Evolutionary conservation across 352 stramenopile genomes (phyloP), one percentile per base, ranked within the genome.

Genomic region (Phytophthora syringae): DNA sequence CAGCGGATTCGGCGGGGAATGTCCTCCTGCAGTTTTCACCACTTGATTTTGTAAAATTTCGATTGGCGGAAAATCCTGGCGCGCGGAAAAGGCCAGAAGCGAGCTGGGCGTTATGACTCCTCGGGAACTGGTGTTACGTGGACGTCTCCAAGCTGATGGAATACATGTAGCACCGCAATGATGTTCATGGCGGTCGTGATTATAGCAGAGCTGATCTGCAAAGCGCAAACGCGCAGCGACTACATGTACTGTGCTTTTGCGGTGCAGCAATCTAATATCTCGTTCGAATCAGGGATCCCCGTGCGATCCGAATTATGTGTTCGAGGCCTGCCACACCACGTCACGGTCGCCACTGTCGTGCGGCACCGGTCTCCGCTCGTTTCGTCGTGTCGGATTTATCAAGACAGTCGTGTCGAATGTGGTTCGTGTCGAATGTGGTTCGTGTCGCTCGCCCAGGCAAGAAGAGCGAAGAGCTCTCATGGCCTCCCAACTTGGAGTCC

Each of bases 11-110:
- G 9, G 20, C 22, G 25, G 34, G 52, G 59, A 50, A 27, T 48
- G 5, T 7, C 1, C 4, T 12, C n/a, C 18, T 4, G 7, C 27
- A 63, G 39, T 69, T 69, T 45, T 64, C 56, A 47, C 63, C 25
- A 71, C 63, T 71, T 67, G 63, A 71, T 71, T 64, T 64, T n/a
- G n/a, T 3, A 59, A 63, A 25, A 20, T 69, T 69, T 69, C 47
- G 24, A 57, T 62, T 71, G 56, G 55, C 60, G 48, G 55, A 71
- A n/a, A 68, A 62, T 71, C 56, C 54, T n/a, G 43, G 49, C 22
- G 18, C 22, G 18, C 15, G 53, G 44, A 70, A 52, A 55, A 59
- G 56, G 49, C 63, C 63, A 67, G 63, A 55, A 54, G 37, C 47
- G 21, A 20, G 25, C 39, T 34, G 25, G 7, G 16, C 47, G 47